Base-by-base conservation (phyloP, 345 rosid genomes). In the Turritis glabra region DNA sequence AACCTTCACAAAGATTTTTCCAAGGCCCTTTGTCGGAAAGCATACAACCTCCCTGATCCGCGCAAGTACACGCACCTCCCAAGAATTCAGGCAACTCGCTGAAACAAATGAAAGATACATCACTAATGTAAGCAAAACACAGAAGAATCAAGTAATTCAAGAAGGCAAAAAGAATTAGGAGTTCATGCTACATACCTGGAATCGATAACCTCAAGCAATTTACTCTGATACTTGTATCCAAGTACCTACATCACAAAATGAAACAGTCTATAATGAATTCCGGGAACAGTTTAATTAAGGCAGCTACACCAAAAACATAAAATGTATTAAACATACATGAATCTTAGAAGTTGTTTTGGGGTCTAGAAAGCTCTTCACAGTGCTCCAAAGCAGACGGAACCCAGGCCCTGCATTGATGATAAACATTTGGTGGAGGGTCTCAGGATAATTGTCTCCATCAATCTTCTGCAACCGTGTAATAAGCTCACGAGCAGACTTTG, bases 361-460 rank as follows among this genome's bases (percentile, higher is more conserved):
- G 86, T 94, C 98, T 57, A 94, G 80, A 82, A 94, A 94, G 60
- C 82, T 80, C 80, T 91, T 94, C 13, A 94, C 84, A 17, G 96
- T 90, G 80, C 82, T 91, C 98, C 98, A 94, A 73, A 94, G 68
- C 59, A 89, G 64, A 80, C 96, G 89, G 86, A 94, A 94, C 37
- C 95, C 97, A 9, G 91, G 82, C 67, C 98, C 98, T 73, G 98
- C 93, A 68, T 94, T 94, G 83, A 94, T 91, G 81, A 94, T 94
- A 82, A 85, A 91, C 98, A 94, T 94, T 81, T 94, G 97, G 83
- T 85, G 84, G 37, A 94, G 97, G n/a, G 98, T 91, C 98, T 95
- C 99, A 21, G 99, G 99, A 79, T 92, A 95, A 77, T 95, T 95
- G 79, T 95, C 98, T 58, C 97, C 95, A 74, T 95, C 99, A 81